Evolutionary conservation across 805 yeast genomes (phyloP).

Genomic region (Candida pseudoglaebosa): DNA sequence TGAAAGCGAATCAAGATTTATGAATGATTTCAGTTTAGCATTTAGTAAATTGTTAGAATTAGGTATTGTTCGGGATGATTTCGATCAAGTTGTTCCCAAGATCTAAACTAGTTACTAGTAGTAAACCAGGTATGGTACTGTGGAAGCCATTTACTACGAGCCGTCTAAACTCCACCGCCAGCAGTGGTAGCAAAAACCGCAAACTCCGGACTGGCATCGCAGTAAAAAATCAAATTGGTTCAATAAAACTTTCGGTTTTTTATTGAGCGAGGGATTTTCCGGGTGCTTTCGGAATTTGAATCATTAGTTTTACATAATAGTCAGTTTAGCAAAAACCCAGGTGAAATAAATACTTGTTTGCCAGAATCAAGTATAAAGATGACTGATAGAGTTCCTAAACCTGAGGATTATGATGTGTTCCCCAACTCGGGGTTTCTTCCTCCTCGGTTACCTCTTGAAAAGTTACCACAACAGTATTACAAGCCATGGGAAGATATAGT

Average conservation of each 20-base stretch:
- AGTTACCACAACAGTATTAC: constrained; percentile 59
- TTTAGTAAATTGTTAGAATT: constrained; percentile 71
- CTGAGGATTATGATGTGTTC: constrained; percentile 68
- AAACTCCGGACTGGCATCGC: too few species aligned
- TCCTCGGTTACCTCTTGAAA: constrained; percentile 53
- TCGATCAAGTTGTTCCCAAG: constrained; percentile 11
- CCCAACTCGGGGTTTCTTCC: constrained; percentile 79
- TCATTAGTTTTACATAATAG: too few species aligned
- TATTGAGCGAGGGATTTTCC: too few species aligned
- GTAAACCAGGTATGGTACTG: too few species aligned
- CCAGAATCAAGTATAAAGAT: not conserved
- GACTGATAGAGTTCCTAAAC: constrained; percentile 13
- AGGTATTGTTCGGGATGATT: constrained; percentile 47
- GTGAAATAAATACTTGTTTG: too few species aligned
- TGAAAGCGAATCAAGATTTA: constrained; percentile 56
- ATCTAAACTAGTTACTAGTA: not conserved
- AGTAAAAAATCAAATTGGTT: too few species aligned
- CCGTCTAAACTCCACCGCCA: too few species aligned
- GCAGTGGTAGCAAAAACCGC: too few species aligned
- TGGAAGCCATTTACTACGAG: too few species aligned
- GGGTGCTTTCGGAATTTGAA: too few species aligned
- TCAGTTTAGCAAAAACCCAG: too few species aligned
- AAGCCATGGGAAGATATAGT: constrained; percentile 76
- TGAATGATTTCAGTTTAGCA: constrained; percentile 59
- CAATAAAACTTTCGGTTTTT: too few species aligned